A percentile compares a stretch with the other conserved stretches of the same genome.
These are phyloP conservation scores for Fusarium virguliforme DNA, from an alignment of 2,329 filamentous ascomycete genomes.

Conservation along the genomic window DNA sequence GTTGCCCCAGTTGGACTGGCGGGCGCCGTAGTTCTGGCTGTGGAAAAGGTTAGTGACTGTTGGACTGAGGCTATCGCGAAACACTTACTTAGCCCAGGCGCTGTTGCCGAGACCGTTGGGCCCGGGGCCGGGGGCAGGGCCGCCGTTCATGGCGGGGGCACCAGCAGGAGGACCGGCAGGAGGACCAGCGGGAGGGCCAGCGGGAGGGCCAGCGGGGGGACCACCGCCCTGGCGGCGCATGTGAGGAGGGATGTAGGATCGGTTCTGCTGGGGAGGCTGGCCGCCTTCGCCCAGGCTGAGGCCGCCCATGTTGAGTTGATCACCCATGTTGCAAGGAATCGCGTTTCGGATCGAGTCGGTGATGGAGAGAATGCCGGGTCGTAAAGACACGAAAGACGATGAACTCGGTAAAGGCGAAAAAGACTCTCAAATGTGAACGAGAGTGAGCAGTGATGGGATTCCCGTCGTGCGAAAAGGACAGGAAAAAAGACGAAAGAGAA, in stretches of 20 bases:
- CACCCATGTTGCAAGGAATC: conserved; percentile 75
- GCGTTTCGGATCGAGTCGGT: conserved; percentile 45
- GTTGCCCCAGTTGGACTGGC: conserved; percentile 57
- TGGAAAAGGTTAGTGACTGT: conserved; percentile 40
- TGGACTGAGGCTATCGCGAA: conserved; percentile 3
- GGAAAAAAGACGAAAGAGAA: conserved; percentile 52
- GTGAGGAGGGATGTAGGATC: conserved; percentile 90
- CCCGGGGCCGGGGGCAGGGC: conserved; percentile 35
- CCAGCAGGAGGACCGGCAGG: conserved; percentile 53
- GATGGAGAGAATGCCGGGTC: conserved; percentile 41
- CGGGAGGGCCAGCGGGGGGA: conserved; percentile 54
- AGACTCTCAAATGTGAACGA: conserved; percentile 51
- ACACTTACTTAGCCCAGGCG: conserved; percentile 75
- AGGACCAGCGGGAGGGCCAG: conserved; percentile 36
- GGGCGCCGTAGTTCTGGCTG: conserved; percentile 54
- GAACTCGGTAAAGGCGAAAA: conserved; percentile 38
- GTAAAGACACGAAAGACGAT: conserved; percentile 42
- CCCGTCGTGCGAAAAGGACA: conserved; percentile 54
- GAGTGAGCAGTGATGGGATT: conserved; percentile 47
- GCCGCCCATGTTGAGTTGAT: conserved; percentile 86
- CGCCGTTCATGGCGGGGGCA: conserved; percentile 35
- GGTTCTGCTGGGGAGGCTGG: conserved; percentile 56
- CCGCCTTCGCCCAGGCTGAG: conserved; percentile 72
- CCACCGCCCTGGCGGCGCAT: conserved; percentile 68
- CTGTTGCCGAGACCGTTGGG: conserved; percentile 72